phyloP scores from a whole-genome alignment of 768 basidiomycete species.

The Kwoniella dejecticola region DNA sequence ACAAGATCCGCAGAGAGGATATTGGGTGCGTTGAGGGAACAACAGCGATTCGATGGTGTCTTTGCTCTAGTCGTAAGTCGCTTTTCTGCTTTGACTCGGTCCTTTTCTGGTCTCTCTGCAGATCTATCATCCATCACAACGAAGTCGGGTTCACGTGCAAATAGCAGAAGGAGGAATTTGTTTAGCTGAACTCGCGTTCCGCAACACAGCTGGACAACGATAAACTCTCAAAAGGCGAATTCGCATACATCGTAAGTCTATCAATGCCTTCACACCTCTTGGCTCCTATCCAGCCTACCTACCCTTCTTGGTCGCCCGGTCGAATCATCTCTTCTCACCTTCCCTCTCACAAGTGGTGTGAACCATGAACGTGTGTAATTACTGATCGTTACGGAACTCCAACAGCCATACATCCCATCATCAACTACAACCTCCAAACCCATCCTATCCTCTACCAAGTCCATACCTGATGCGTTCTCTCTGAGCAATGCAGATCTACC shows the following conservation, averaged over 20 bases:
- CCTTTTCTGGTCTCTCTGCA: too few relatives aligned
- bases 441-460: not conserved
- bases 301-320: too few relatives aligned
- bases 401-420: conserved; percentile 15
- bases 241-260: conserved; percentile 28
- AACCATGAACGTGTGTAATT: too few relatives aligned
- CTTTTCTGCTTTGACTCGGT: not conserved
- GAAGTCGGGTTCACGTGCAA: too few relatives aligned
- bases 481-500: conserved; percentile 1
- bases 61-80: conserved; percentile 35
- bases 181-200: too few relatives aligned
- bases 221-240: conserved; percentile 17
- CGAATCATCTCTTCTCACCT: too few relatives aligned
- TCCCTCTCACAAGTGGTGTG: too few relatives aligned
- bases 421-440: conserved; percentile 19
- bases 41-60: not conserved
- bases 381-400: not conserved
- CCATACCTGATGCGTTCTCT: not conserved
- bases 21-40: conserved; percentile 19
- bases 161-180: too few relatives aligned
- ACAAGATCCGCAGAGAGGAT: conserved; percentile 18
- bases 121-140: too few relatives aligned
- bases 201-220: conserved; percentile 18
- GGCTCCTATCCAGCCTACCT: too few relatives aligned
- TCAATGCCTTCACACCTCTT: not conserved